Evolutionary conservation across 1,284 basidiomycete genomes (phyloP).

Genomic region (Heterobasidion occidentale): DNA sequence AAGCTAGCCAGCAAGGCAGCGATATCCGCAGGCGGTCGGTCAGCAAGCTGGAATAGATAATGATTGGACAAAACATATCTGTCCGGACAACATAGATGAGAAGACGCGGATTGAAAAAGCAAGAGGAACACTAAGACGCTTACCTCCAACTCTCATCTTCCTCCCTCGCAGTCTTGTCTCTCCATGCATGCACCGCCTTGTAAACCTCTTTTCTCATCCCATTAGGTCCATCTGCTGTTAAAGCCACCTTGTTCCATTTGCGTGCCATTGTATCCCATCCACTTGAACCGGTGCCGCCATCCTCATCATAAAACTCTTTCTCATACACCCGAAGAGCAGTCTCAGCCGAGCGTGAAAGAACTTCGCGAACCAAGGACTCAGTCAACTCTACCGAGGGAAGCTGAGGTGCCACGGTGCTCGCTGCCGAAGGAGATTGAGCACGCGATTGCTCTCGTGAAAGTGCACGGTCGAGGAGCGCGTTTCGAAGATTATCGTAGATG

Average conservation of each 20-base stretch:
- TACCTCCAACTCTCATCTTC: constrained; percentile 86
- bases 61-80: constrained; percentile 74
- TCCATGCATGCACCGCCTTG: constrained; percentile 68
- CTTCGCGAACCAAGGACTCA: constrained; percentile 38
- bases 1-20: constrained; percentile 49
- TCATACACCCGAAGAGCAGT: constrained; percentile 68
- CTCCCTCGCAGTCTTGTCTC: constrained; percentile 73
- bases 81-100: neutral
- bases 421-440: constrained; percentile 18
- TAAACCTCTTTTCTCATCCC: constrained; percentile 9
- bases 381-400: constrained; percentile 12
- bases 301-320: constrained; percentile 61
- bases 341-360: constrained; percentile 61
- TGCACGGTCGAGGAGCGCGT: constrained; percentile 69
- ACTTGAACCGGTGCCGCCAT: constrained; percentile 52
- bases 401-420: neutral
- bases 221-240: constrained; percentile 26
- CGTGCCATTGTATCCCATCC: constrained; percentile 76
- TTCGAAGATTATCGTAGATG: constrained; percentile 90
- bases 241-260: constrained; percentile 66
- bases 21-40: constrained; percentile 56
- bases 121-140: constrained; percentile 12
- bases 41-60: constrained; percentile 61
- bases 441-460: constrained; percentile 29
- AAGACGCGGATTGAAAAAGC: constrained; percentile 1